A percentile compares a stretch with the other conserved stretches of the same genome.
These are phyloP conservation scores for Paraleonurus japonicus DNA, from an alignment of 257 asterid genomes.

Conservation along the genomic window DNA sequence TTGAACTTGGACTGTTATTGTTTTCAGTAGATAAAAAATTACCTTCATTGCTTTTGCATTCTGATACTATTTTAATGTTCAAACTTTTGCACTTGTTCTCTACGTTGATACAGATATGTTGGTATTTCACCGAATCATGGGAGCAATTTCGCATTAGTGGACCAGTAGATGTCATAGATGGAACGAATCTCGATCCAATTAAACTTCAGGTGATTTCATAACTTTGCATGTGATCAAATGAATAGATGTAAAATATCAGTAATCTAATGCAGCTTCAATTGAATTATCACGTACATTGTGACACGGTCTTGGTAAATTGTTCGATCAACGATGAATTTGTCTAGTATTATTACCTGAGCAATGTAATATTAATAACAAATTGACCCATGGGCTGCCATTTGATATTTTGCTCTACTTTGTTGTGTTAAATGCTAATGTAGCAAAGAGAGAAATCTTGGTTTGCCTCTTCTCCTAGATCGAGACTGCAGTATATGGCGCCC, in stretches of 20 bases:
- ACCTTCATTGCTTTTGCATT: conserved; percentile 6
- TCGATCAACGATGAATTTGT: neutral
- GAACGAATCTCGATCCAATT: conserved; percentile 50
- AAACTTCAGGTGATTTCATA: conserved; percentile 57
- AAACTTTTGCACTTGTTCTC: neutral
- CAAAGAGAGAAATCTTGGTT: conserved; percentile 89
- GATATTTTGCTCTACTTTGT: neutral
- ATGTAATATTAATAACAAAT: neutral
- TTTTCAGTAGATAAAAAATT: neutral
- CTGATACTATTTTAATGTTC: neutral
- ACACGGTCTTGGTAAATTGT: neutral
- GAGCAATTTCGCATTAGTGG: conserved; percentile 88
- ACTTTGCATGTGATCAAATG: neutral
- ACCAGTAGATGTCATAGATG: conserved; percentile 66
- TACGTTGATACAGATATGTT: conserved; percentile 59
- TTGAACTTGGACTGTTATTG: neutral
- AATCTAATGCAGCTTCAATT: neutral
- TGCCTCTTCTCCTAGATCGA: conserved; percentile 70
- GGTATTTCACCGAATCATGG: conserved; percentile 96
- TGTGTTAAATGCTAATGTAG: conserved; percentile 36
- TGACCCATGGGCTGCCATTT: neutral
- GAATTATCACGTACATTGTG: neutral
- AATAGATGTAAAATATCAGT: neutral
- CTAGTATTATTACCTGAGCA: neutral
- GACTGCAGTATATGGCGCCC: conserved; percentile 73